Evolutionary conservation across 225 moss, liverwort and hornwort genomes (phyloP), one percentile per base, ranked within the genome.

Genomic region (Polytrichum commune): DNA sequence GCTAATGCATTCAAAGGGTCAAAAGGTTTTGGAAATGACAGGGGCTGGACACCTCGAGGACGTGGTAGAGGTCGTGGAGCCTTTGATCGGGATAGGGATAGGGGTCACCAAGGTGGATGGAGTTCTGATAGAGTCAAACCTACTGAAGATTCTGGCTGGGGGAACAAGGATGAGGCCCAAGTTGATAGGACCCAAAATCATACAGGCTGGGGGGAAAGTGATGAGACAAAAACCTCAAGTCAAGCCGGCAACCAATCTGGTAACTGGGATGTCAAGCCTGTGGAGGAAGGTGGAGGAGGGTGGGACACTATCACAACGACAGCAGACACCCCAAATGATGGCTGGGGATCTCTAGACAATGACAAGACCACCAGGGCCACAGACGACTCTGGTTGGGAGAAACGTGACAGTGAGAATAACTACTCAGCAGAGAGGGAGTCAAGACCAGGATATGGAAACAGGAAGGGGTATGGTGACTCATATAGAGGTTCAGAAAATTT

Each of bases 281-380:
- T 16, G 30, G 79, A 68, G 64, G 76, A 76, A 55, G 65, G 10
- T 56, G 78, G 64, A 65, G 60, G 73, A 29, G 74, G 72, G 53
- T 79, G 81, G 85, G 79, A 64, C 72, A 62, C 27, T 29, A 62
- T 85, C 71, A 22, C 46, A 46, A 46, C 75, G 57, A 55, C 75
- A 69, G 60, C 46, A 54, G 55, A 68, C 64, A 56, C 70, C 64
- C 57, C 18, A 60, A 75, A 54, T 75, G 77, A 58, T 60, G 84
- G 68, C 38, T 74, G 76, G 85, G 79, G 74, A 33, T 73, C 73
- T 63, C 13, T 70, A 0, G 6, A 68, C 65, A 71, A 62, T 60
- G 68, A 35, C 35, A 8, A 55, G 33, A 54, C 63, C 23, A 55
- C 65, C 27, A 73, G 62, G 74, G 70, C 27, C 46, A 56, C n/a